Percentiles rank a stretch among this genome's conserved stretches.
Evolutionary conservation across 2,329 filamentous ascomycete species (phyloP).

Genomic region (Apiospora sp.): DNA sequence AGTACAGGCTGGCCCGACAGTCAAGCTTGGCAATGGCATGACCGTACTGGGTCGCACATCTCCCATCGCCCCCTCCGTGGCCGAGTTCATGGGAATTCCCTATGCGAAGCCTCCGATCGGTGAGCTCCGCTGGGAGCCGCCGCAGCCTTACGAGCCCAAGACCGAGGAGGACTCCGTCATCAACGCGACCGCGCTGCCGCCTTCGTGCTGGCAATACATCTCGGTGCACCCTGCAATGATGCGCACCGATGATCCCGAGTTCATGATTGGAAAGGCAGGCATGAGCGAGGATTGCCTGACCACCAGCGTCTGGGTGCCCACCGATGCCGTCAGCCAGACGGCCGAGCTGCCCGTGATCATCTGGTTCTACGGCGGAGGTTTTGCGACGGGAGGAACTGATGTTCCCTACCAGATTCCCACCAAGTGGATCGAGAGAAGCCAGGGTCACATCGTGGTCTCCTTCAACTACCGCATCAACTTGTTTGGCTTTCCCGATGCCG

Average conservation of each 20-base stretch:
- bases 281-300: constrained; percentile 27
- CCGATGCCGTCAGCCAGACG: not conserved
- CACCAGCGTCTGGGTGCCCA: constrained; percentile 19
- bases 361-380: constrained; percentile 46
- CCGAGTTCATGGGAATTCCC: constrained; percentile 41
- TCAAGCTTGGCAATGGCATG: constrained; percentile 3
- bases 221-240: constrained; percentile 20
- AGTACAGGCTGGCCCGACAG: not conserved
- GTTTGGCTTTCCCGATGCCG: constrained; percentile 44
- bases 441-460: constrained; percentile 45
- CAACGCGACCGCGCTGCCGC: constrained; percentile 31
- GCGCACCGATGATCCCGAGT: constrained; percentile 35
- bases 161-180: constrained; percentile 23
- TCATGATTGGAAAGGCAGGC: constrained; percentile 33
- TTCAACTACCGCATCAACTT: constrained; percentile 51
- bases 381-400: constrained; percentile 46
- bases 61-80: constrained; percentile 4
- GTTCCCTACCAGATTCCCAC: constrained; percentile 49
- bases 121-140: constrained; percentile 37
- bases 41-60: constrained; percentile 11
- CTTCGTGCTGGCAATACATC: constrained; percentile 38
- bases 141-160: constrained; percentile 31
- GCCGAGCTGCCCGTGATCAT: constrained; percentile 22
- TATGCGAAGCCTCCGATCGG: constrained; percentile 39
- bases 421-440: constrained; percentile 41